phyloP scores from a whole-genome alignment of 768 basidiomycete species.

The Psilocybe subaeruginosa region DNA sequence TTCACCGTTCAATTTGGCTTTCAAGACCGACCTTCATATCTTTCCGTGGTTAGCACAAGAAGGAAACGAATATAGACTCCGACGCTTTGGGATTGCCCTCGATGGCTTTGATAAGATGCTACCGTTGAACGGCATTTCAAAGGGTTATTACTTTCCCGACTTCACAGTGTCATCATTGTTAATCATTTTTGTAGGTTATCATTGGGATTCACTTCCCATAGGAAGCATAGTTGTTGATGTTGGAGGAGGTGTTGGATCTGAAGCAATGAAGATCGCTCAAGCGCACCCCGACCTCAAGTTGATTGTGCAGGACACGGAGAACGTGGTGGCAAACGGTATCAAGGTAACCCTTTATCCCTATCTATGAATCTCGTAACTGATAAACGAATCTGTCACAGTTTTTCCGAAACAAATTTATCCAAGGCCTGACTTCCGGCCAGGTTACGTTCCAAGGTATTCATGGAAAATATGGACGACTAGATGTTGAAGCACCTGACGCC shows the following conservation, averaged over 20 bases:
- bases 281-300: slow-evolving; percentile 21
- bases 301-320: slow-evolving; percentile 27
- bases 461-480: neutral
- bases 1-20: slow-evolving; percentile 19
- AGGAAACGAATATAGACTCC: slow-evolving; percentile 26
- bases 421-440: neutral
- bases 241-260: slow-evolving; percentile 30
- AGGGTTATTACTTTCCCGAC: slow-evolving; percentile 10
- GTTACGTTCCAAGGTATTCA: slow-evolving; percentile 2
- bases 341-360: too few species aligned
- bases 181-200: slow-evolving; percentile 19
- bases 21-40: slow-evolving; percentile 20
- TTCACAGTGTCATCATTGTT: neutral
- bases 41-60: slow-evolving; percentile 24
- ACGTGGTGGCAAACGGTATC: neutral
- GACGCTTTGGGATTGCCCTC: slow-evolving; percentile 29
- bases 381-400: too few species aligned
- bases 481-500: neutral
- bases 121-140: slow-evolving; percentile 16
- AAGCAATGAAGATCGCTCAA: slow-evolving; percentile 24
- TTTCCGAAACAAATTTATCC: neutral
- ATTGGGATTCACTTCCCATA: slow-evolving; percentile 25
- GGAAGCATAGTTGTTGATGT: slow-evolving; percentile 32
- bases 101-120: slow-evolving; percentile 17
- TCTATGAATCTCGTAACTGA: too few species aligned